phyloP scores from a whole-genome alignment of 2,329 filamentous ascomycete species.

The Fusarium pseudonygamai region DNA sequence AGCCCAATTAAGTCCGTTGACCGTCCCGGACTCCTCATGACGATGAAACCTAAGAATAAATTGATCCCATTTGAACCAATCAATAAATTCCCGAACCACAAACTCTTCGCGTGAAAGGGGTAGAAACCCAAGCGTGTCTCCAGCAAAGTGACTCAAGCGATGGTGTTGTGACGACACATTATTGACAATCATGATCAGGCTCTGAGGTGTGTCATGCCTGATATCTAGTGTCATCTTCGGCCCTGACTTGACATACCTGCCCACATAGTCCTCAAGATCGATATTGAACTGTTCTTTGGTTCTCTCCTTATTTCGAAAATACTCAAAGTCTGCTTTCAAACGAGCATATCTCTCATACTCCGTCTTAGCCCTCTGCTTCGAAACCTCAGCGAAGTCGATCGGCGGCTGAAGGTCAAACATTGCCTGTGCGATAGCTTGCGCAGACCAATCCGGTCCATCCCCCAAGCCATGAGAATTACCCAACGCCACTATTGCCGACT shows the following conservation, averaged over 20 bases:
- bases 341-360: not conserved
- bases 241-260: not conserved
- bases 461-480: not conserved
- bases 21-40: fast-evolving
- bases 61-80: not conserved
- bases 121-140: not conserved
- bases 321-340: not conserved
- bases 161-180: not conserved
- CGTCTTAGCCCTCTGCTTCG: not conserved
- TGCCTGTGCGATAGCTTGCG: not conserved
- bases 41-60: not conserved
- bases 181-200: not conserved
- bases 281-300: fast-evolving
- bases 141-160: not conserved
- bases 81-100: not conserved
- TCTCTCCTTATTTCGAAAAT: not conserved
- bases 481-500: not conserved
- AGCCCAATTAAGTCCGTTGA: not conserved
- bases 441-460: not conserved
- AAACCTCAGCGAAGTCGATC: not conserved
- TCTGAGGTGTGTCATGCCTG: not conserved
- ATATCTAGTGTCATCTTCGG: not conserved
- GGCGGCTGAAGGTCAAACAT: not conserved
- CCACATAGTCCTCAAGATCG: not conserved
- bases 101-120: not conserved